Evolutionary conservation across 768 basidiomycete genomes (phyloP), one percentile per base, ranked within the genome.

Genomic region (Tylopilus felleus): DNA sequence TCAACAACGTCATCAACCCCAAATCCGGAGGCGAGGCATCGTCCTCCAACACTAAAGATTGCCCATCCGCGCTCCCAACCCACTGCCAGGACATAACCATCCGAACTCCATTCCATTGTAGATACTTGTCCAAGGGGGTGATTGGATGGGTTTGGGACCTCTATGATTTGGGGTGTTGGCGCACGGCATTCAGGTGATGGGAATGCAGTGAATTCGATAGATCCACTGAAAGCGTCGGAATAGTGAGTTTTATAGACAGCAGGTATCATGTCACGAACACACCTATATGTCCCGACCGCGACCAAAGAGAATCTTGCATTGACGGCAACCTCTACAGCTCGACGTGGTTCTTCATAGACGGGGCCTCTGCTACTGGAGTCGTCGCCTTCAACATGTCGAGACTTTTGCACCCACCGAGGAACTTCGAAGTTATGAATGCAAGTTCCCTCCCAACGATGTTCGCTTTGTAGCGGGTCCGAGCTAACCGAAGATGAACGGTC

Each of bases 1-100:
- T 89, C 84, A 27, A 83, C 74, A 14, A 69, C 66, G 57, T 86
- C 84, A 38, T 86, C 86, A 3, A 81, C 78, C 13, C 84, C 85
- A 62, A 93, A 83, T 10, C 82, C 83, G 72, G 84, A 92, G 2
- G 88, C 87, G 27, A 92, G 77, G 63, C 94, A 90, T 49, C 93
- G 79, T 7, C 96, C 96, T 13, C 90, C 89, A 12, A 93, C 85
- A 65, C 88, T 93, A 73, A 93, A 90, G 6, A 96, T 79, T 4
- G 85, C 90, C 94, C 94, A 98, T 8, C 93, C 95, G 49, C 80
- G 71, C 57, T 84, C 79, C 89, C 93, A 97, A 0, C 93, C 96
- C 2, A 93, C 93, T 31, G 94, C 95, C 12, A 99, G 75, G 7
- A 91, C 92, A 71, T 94, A 94, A 3, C 96, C 96, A 70, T 99